Evolutionary conservation across 106 monocot genomes (phyloP).

Genomic region (Acorus calamus): DNA sequence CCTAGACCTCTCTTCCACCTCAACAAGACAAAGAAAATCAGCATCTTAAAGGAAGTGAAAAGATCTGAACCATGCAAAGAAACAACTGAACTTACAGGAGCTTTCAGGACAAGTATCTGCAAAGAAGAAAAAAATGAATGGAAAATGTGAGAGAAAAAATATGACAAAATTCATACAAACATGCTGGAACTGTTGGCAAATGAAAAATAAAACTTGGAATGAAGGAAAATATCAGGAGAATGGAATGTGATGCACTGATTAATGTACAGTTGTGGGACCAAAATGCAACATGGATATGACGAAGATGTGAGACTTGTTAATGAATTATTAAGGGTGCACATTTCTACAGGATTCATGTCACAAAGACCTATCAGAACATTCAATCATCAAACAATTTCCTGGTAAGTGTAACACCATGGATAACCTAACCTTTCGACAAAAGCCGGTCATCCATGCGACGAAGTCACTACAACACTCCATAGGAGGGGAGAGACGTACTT

Average conservation of each 20-base stretch:
- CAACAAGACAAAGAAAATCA: neutral
- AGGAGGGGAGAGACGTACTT: slow-evolving; percentile 25
- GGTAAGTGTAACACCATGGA: too few species aligned
- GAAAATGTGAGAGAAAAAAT: slow-evolving; percentile 5
- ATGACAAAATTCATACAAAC: neutral
- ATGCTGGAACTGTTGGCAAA: neutral
- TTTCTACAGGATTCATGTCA: too few species aligned
- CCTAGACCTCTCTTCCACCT: neutral
- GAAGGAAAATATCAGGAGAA: too few species aligned
- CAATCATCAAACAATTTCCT: too few species aligned
- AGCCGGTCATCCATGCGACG: slow-evolving; percentile 27
- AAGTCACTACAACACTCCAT: slow-evolving; percentile 29
- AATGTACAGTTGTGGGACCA: too few species aligned
- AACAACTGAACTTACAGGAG: slow-evolving; percentile 29
- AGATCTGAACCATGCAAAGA: neutral
- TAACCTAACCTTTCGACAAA: slow-evolving; percentile 38
- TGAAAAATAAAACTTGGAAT: too few species aligned
- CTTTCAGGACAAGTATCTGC: slow-evolving; percentile 48
- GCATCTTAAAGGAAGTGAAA: neutral
- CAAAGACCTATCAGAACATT: too few species aligned
- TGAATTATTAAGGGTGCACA: too few species aligned
- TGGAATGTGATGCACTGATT: too few species aligned
- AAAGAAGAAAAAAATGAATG: slow-evolving; percentile 8
- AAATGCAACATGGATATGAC: too few species aligned
- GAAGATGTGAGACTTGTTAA: too few species aligned